Base-by-base conservation (phyloP, 2,329 filamentous ascomycete species). In the Aspergillus amoenus region DNA sequence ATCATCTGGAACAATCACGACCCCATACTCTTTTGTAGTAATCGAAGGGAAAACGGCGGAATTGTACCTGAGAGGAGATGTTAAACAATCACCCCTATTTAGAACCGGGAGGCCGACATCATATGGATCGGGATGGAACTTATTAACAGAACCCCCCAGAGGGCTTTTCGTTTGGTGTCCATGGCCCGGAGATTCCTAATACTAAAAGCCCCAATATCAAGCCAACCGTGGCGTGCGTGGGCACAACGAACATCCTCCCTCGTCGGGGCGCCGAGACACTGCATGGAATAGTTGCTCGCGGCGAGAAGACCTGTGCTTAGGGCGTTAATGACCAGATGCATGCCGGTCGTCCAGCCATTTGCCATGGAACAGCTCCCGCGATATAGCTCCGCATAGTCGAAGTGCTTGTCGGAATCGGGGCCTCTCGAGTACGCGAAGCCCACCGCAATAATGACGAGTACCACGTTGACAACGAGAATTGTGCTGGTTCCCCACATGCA, bases 201-300 rank as follows among this genome's bases (percentile, higher is more conserved):
- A 43, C 66, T 73, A 1, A 62, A 62, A 2, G 70, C 57, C 1
- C 72, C 68, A 42, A 72, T 69, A 57, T 69, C 66, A 6, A 76
- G 62, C 65, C 66, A 73, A 22, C 57, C 58, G 11, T 63, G 50
- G 32, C 64, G 60, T 2, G 45, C 45, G 58, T 76, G 73, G 2
- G 68, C 70, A 15, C 56, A 53, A 43, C 75, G 66, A 13, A 75
- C 53, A 22, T 73, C 70, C 5, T 59, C 44, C 22, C 72, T 58
- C 3, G 68, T 70, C 0, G 73, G 73, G 2, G 70, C 65, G 8
- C 51, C 58, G 5, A 73, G 55, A 47, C 62, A 68, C 60, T 76
- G 73, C 71, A 75, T 74, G 52, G 62, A 66, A 60, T 72, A 73
- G 50, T 74, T 76, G 30, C 67, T 70, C 0, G 69, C 68, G 7